Conservation (phyloP, 495 filamentous ascomycete genomes). For the Wilcoxina mikolae region DNA sequence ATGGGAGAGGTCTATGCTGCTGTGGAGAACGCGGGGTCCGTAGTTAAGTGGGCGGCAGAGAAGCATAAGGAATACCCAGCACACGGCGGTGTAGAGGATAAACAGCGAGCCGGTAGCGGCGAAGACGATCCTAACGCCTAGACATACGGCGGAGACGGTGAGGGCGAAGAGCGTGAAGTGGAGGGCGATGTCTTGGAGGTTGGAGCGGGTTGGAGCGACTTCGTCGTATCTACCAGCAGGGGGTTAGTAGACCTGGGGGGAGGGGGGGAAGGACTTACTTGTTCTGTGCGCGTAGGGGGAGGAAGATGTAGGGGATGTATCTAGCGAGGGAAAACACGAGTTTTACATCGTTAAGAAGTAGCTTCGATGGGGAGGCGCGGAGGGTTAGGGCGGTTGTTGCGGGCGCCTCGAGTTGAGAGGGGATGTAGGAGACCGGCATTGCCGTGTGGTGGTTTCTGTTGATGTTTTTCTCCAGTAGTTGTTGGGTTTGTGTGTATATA, state of each 20-base stretch:
- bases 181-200: neutral
- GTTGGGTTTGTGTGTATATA: no score
- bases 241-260: neutral
- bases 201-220: neutral
- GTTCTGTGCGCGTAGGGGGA: constrained; percentile 10
- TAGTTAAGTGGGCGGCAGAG: constrained; percentile 13
- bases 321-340: constrained; percentile 16
- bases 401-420: constrained; percentile 19
- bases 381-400: constrained; percentile 19
- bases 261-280: neutral
- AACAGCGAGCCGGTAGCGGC: constrained; percentile 17
- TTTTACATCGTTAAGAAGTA: constrained; percentile 22
- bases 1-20: constrained; percentile 5
- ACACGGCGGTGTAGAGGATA: constrained; percentile 10
- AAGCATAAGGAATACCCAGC: constrained; percentile 9
- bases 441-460: no score
- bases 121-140: constrained; percentile 1
- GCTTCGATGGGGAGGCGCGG: constrained; percentile 15
- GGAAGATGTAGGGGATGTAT: constrained; percentile 21
- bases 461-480: constrained; percentile 11
- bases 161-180: constrained; percentile 1
- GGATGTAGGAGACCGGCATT: constrained; percentile 26
- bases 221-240: neutral
- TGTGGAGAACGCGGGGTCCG: constrained; percentile 18
- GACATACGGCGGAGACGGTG: neutral